These are phyloP conservation scores for Fusarium neocosmosporiellum DNA, from an alignment of 2,329 filamentous ascomycete species.

Conservation along the genomic window DNA sequence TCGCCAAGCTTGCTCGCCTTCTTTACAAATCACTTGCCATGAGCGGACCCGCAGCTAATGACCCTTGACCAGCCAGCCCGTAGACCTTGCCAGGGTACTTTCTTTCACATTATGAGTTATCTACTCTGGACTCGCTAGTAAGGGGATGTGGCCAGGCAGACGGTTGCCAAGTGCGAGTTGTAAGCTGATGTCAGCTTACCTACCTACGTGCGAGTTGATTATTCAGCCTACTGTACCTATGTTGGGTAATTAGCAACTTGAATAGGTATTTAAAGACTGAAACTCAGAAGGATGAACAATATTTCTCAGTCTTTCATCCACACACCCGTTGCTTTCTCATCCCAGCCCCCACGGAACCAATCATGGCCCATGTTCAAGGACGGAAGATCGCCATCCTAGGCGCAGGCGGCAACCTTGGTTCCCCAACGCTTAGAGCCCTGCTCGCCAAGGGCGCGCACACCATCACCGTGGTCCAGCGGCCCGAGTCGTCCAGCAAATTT, in stretches of 20 bases:
- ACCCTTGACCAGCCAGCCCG: not conserved
- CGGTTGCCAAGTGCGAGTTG: not conserved
- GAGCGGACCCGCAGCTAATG: not conserved
- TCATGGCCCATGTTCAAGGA: slow-evolving; percentile 13
- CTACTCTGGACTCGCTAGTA: not conserved
- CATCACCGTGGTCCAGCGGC: slow-evolving; percentile 18
- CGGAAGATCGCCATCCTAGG: slow-evolving; percentile 17
- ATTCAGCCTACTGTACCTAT: too few relatives aligned
- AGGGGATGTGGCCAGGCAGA: too few relatives aligned
- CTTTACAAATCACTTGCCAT: not conserved
- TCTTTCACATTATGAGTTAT: not conserved
- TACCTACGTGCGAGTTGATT: not conserved
- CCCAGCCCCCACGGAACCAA: not conserved
- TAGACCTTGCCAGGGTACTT: not conserved
- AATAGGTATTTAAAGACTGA: not conserved
- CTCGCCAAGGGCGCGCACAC: slow-evolving; percentile 3
- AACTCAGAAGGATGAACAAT: not conserved
- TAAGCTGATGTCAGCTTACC: not conserved
- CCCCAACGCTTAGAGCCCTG: slow-evolving; percentile 3
- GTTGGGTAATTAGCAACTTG: not conserved
- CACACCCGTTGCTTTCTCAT: not conserved
- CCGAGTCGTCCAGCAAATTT: slow-evolving; percentile 13
- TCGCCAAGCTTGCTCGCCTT: not conserved
- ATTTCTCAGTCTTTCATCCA: not conserved
- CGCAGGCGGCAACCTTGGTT: slow-evolving; percentile 12